Percentiles rank a stretch among this genome's conserved stretches.
Evolutionary conservation across 371 early-diverging fungal genomes (phyloP).

Genomic region (Conidiobolus coronatus): DNA sequence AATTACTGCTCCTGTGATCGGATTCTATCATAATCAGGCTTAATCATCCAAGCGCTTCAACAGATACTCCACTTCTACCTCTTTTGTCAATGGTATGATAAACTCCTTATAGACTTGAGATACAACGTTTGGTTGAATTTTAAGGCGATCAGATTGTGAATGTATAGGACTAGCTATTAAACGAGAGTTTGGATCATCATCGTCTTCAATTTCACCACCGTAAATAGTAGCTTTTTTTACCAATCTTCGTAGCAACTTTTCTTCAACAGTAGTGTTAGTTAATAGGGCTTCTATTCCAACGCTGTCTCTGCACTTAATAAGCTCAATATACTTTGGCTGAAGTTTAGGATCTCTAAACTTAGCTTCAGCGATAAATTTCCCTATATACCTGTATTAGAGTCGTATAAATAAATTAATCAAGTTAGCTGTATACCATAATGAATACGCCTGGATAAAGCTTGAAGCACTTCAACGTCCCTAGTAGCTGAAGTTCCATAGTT

Average conservation of each 20-base stretch:
- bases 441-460: conserved; percentile 76
- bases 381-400: conserved; percentile 13
- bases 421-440: conserved; percentile 49
- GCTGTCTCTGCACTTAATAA: conserved; percentile 51
- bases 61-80: conserved; percentile 86
- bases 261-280: conserved; percentile 69
- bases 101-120: conserved; percentile 69
- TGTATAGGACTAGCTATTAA: conserved; percentile 1
- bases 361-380: conserved; percentile 89
- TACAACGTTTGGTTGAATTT: conserved; percentile 51
- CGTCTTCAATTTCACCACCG: conserved; percentile 52
- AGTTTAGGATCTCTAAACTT: conserved; percentile 62
- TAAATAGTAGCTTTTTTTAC: conserved; percentile 73
- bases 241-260: conserved; percentile 49
- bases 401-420: neutral
- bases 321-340: conserved; percentile 51
- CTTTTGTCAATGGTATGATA: conserved; percentile 69
- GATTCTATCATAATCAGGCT: too few species aligned
- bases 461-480: conserved; percentile 75
- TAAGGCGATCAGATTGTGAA: conserved; percentile 12
- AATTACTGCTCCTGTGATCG: too few species aligned
- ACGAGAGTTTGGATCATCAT: conserved; percentile 9
- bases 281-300: conserved; percentile 58
- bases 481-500: conserved; percentile 87
- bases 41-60: conserved; percentile 27